Percentiles rank a stretch among this genome's conserved stretches.
These are phyloP conservation scores for Sporothrix mexicana DNA, from an alignment of 2,329 filamentous ascomycete species.

Conservation along the genomic window DNA sequence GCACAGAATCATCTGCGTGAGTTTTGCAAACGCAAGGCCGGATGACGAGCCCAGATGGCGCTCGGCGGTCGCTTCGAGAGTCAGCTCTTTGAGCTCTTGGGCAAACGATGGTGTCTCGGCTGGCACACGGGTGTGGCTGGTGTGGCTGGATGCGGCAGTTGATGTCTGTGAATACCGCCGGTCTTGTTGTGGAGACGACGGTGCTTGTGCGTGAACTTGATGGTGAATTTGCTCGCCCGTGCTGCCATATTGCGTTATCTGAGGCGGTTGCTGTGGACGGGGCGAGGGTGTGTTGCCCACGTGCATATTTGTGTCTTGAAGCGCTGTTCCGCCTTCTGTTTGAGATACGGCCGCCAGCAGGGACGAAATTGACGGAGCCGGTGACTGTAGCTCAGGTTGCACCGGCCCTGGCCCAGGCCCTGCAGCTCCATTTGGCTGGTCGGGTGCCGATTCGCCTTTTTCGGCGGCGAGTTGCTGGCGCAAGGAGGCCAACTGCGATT, in stretches of 20 bases:
- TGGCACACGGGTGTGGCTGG: background rate
- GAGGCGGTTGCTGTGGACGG: background rate
- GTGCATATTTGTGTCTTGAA: background rate
- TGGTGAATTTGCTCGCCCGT: background rate
- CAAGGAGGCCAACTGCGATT: slow-evolving; percentile 27
- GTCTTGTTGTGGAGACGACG: background rate
- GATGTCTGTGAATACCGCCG: background rate
- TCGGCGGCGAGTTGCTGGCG: slow-evolving; percentile 3
- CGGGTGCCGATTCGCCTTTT: background rate
- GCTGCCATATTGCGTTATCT: background rate
- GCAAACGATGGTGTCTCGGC: slow-evolving; percentile 40
- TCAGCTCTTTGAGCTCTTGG: slow-evolving; percentile 47
- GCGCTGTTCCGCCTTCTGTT: background rate
- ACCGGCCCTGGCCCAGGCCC: no score
- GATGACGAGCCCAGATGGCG: slow-evolving; percentile 53
- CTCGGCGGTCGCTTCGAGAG: slow-evolving; percentile 52
- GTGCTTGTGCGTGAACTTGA: background rate
- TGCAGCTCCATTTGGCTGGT: background rate
- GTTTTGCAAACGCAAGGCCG: slow-evolving; percentile 52
- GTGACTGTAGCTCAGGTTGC: slow-evolving; percentile 5
- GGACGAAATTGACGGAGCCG: background rate
- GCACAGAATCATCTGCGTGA: slow-evolving; percentile 51
- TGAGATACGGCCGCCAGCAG: background rate
- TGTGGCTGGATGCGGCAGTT: background rate
- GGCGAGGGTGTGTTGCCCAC: background rate